Percentiles rank a stretch among this genome's conserved stretches.
These are phyloP conservation scores for Roridomyces roridus DNA, from an alignment of 768 basidiomycete genomes.

Conservation along the genomic window DNA sequence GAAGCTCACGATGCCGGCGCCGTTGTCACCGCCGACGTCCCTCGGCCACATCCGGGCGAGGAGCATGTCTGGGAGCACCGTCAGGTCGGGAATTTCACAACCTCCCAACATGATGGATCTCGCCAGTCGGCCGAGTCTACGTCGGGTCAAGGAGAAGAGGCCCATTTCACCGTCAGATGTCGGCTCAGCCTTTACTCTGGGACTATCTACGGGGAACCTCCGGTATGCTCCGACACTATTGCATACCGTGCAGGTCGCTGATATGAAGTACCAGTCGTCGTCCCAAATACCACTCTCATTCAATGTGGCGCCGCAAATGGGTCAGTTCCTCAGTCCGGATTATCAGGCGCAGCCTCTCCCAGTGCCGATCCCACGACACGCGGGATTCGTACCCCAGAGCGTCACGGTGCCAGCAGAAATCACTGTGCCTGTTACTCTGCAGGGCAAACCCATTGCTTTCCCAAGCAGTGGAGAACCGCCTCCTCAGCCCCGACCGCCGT, in stretches of 20 bases:
- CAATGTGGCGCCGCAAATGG: neutral
- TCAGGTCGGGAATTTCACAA: conserved; percentile 11
- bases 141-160: conserved; percentile 13
- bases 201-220: conserved; percentile 12
- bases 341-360: conserved; percentile 10
- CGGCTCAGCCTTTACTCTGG: conserved; percentile 15
- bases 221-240: conserved; percentile 7
- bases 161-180: conserved; percentile 21
- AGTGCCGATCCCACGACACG: neutral
- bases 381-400: conserved; percentile 19
- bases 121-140: conserved; percentile 10
- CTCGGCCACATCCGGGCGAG: conserved; percentile 11
- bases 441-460: conserved; percentile 10
- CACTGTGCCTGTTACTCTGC: conserved; percentile 16
- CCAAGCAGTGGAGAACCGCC: neutral
- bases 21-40: conserved; percentile 15
- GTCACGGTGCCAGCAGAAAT: conserved; percentile 16
- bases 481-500: neutral
- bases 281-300: conserved; percentile 5
- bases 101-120: conserved; percentile 11
- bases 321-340: conserved; percentile 19
- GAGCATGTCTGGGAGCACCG: conserved; percentile 21
- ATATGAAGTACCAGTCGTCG: conserved; percentile 4
- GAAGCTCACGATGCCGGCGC: conserved; percentile 19
- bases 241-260: neutral